Percentiles rank a stretch among this genome's conserved stretches.
phyloP scores from a whole-genome alignment of 345 rosid species.

The Kandelia obovata region DNA sequence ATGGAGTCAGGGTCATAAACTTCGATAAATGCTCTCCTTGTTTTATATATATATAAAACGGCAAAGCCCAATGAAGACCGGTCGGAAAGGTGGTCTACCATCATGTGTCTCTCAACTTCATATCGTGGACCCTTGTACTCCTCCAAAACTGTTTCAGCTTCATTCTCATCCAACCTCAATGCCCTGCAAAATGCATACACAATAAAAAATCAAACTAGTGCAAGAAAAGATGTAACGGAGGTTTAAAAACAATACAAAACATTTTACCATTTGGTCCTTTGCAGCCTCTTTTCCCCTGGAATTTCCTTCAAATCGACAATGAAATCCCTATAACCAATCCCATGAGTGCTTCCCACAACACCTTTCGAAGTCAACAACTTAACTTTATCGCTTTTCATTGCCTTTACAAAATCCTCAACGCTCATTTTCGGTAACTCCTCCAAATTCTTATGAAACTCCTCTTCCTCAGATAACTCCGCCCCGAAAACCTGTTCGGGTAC shows the following conservation, averaged over 20 bases:
- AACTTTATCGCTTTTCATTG: constrained; percentile 57
- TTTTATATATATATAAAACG: not conserved
- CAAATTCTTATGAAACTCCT: constrained; percentile 55
- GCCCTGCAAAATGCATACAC: constrained; percentile 45
- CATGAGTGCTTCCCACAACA: constrained; percentile 23
- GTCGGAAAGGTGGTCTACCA: constrained; percentile 46
- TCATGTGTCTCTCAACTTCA: constrained; percentile 70
- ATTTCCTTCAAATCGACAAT: constrained; percentile 78
- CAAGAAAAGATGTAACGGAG: constrained; percentile 5
- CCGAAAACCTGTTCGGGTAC: constrained; percentile 90
- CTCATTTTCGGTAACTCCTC: constrained; percentile 70
- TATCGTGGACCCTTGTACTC: constrained; percentile 65
- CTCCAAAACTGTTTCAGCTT: constrained; percentile 56
- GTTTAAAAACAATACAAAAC: not conserved
- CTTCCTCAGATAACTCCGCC: constrained; percentile 64
- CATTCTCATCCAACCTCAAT: constrained; percentile 57
- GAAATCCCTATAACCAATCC: constrained; percentile 46
- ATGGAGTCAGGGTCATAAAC: constrained; percentile 10
- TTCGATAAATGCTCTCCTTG: not conserved
- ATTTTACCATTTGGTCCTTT: constrained; percentile 76
- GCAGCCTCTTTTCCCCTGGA: constrained; percentile 79
- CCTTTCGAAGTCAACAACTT: constrained; percentile 75
- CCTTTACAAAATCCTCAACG: constrained; percentile 65
- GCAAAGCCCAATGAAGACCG: constrained; percentile 15
- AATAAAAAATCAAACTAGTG: constrained; percentile 1